These are phyloP conservation scores for Leccinum fuscescens DNA, from an alignment of 1,284 basidiomycete genomes.

Conservation along the genomic window DNA sequence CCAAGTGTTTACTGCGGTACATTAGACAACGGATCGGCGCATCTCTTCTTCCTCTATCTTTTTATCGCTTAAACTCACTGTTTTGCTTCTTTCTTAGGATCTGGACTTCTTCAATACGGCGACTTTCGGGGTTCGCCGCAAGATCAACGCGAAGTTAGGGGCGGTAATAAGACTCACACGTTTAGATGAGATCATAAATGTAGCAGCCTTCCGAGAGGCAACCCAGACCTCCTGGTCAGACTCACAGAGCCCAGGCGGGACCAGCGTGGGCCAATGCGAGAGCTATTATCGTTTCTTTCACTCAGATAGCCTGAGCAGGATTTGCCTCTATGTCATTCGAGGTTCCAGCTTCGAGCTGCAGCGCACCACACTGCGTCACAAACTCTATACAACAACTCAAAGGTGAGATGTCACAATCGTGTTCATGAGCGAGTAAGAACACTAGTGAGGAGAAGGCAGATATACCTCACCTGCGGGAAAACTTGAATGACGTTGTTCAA, in stretches of 20 bases:
- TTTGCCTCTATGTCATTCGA: conserved; percentile 24
- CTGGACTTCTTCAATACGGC: conserved; percentile 45
- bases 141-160: conserved; percentile 63
- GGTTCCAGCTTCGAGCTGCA: conserved; percentile 1
- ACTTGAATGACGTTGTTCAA: conserved; percentile 4
- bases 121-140: conserved; percentile 68
- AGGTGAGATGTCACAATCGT: conserved; percentile 13
- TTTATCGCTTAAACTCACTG: conserved; percentile 11
- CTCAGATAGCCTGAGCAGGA: conserved; percentile 23
- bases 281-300: conserved; percentile 7
- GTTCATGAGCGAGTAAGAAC: conserved; percentile 3
- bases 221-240: background rate
- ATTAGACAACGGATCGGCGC: conserved; percentile 2
- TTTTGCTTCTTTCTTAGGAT: conserved; percentile 28
- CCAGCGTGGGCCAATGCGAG: conserved; percentile 10
- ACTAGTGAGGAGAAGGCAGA: conserved; percentile 14
- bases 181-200: conserved; percentile 47
- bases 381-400: background rate
- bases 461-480: conserved; percentile 20
- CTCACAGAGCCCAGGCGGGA: conserved; percentile 10
- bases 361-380: background rate
- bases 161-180: conserved; percentile 69
- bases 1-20: background rate
- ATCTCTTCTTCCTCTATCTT: background rate
- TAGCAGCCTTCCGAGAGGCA: conserved; percentile 11